A percentile compares a stretch with the other conserved stretches of the same genome.
Conservation (phyloP, 2,329 filamentous ascomycete genomes). For the Fusarium annulatum region DNA sequence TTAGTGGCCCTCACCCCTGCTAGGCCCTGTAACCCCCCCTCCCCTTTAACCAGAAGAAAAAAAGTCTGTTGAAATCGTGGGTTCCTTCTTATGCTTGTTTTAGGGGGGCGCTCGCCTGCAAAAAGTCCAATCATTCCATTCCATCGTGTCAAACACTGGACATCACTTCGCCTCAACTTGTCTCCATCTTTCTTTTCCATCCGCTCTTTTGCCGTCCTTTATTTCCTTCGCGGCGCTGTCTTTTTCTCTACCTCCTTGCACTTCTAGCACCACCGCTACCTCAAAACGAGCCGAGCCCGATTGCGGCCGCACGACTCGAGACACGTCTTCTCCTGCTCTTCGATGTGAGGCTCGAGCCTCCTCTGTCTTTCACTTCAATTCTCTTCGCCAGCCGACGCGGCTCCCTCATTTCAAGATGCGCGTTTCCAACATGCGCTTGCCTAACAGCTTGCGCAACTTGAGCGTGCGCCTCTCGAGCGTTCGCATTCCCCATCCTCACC, state of each 20-base stretch:
- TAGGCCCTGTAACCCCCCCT: neutral
- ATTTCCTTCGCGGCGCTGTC: neutral
- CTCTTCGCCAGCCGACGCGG: neutral
- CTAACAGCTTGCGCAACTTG: constrained; percentile 20
- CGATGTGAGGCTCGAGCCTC: constrained; percentile 26
- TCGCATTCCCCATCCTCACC: constrained; percentile 28
- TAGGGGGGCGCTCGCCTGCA: neutral
- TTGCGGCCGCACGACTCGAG: neutral
- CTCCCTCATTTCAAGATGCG: constrained; percentile 11
- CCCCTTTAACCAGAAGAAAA: neutral
- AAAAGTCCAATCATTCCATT: neutral
- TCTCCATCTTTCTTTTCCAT: constrained; percentile 6
- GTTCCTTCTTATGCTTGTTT: neutral
- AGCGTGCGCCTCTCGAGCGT: constrained; percentile 9
- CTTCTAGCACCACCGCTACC: neutral
- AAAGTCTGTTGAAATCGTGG: neutral
- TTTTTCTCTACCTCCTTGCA: neutral
- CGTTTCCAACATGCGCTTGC: constrained; percentile 22
- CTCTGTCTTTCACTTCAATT: neutral
- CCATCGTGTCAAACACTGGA: neutral
- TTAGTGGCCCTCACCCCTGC: neutral
- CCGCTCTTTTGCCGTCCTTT: constrained; percentile 9
- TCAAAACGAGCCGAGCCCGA: neutral
- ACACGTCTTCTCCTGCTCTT: constrained; percentile 4
- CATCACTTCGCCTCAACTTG: neutral